A percentile compares a stretch with the other conserved stretches of the same genome.
Conservation (phyloP, 106 monocot species). For the Dendrobium catenatum region DNA sequence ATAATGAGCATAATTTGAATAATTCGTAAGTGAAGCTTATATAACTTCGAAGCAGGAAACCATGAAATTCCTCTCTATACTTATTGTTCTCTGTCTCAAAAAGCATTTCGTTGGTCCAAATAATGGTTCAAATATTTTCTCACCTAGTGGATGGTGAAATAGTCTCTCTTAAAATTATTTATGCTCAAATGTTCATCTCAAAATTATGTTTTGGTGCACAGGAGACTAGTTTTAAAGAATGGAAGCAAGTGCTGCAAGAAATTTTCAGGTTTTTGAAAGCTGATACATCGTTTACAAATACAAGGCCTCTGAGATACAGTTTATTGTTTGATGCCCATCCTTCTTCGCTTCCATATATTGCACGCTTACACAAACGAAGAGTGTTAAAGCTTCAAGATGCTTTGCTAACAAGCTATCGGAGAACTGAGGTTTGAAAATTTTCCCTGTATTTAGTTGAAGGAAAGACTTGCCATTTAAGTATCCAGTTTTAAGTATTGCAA, state of each 20-base stretch:
- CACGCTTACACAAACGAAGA: constrained; percentile 58
- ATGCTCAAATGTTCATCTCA: not conserved
- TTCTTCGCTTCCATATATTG: constrained; percentile 54
- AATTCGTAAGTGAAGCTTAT: too few species aligned
- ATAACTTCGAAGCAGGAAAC: too few species aligned
- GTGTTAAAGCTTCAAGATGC: constrained; percentile 71
- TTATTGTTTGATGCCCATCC: constrained; percentile 65
- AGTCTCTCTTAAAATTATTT: not conserved
- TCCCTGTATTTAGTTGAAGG: not conserved
- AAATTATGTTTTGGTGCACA: constrained; percentile 17
- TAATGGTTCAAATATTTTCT: not conserved
- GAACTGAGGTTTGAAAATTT: constrained; percentile 65
- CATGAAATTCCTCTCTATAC: too few species aligned
- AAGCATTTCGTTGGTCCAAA: not conserved
- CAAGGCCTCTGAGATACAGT: constrained; percentile 72
- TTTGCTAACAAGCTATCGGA: constrained; percentile 67
- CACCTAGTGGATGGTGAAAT: not conserved
- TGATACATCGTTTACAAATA: constrained; percentile 34
- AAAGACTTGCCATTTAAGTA: not conserved
- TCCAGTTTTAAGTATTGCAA: not conserved
- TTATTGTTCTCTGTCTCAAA: too few species aligned
- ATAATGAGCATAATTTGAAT: too few species aligned
- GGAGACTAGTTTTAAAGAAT: constrained; percentile 89
- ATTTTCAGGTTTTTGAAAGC: constrained; percentile 69
- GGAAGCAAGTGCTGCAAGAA: constrained; percentile 88